A percentile compares a stretch with the other conserved stretches of the same genome.
These are phyloP conservation scores for Aspergillus neotritici DNA, from an alignment of 2,329 filamentous ascomycete genomes.

Conservation along the genomic window DNA sequence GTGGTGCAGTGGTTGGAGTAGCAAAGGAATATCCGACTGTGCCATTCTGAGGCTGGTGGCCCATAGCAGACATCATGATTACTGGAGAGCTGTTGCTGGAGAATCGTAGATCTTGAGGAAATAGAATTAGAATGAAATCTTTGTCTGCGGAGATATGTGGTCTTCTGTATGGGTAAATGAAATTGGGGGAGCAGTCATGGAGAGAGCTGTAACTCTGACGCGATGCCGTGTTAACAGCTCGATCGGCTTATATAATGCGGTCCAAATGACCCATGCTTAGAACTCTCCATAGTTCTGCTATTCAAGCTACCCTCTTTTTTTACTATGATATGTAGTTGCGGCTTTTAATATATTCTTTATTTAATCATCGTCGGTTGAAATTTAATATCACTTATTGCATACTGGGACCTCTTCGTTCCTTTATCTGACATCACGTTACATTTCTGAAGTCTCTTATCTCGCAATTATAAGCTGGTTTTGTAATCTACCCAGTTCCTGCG, in stretches of 20 bases:
- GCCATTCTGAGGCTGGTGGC: constrained; percentile 45
- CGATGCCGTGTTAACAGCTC: too few species aligned
- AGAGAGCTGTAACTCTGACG: constrained; percentile 6
- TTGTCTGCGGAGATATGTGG: constrained; percentile 1
- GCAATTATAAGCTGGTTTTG: neutral
- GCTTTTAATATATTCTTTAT: too few species aligned
- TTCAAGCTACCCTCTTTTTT: too few species aligned
- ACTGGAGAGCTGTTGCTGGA: constrained; percentile 3
- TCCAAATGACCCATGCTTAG: too few species aligned
- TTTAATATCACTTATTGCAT: too few species aligned
- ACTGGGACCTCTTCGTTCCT: too few species aligned
- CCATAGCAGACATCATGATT: constrained; percentile 52
- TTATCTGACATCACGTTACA: neutral
- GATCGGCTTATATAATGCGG: too few species aligned
- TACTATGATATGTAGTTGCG: too few species aligned
- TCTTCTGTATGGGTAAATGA: neutral
- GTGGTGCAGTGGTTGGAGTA: constrained; percentile 45
- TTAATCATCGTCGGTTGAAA: too few species aligned
- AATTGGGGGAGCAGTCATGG: too few species aligned
- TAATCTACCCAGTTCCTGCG: constrained; percentile 2
- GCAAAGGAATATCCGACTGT: constrained; percentile 58
- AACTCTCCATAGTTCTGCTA: too few species aligned
- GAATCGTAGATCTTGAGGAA: constrained; percentile 3
- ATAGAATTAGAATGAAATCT: neutral
- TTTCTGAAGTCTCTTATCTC: constrained; percentile 2